A percentile compares a stretch with the other conserved stretches of the same genome.
phyloP scores from a whole-genome alignment of 192 early-diverging fungal species.

The Podila epigama region DNA sequence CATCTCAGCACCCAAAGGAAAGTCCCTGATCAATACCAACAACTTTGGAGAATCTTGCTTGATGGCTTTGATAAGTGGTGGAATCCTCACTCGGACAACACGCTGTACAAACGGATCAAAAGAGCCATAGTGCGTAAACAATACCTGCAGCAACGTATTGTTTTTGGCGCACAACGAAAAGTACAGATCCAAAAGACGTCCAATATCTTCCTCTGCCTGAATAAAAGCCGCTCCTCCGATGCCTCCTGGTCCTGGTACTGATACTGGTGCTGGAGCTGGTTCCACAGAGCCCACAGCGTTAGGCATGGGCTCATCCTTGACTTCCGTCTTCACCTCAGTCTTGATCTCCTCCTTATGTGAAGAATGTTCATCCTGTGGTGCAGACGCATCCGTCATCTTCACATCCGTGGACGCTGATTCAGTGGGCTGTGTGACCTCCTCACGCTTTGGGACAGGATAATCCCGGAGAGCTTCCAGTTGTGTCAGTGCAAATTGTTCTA shows the following conservation, averaged over 20 bases:
- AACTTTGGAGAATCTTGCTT: constrained; percentile 63
- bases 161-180: constrained; percentile 81
- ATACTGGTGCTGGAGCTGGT: constrained; percentile 55
- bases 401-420: not conserved
- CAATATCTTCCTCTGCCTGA: constrained; percentile 70
- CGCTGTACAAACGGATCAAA: constrained; percentile 54
- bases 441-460: constrained; percentile 19
- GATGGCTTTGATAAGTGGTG: constrained; percentile 71
- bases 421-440: not conserved
- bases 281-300: not conserved
- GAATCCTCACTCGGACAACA: constrained; percentile 64
- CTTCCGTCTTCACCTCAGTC: constrained; percentile 11
- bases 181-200: constrained; percentile 74
- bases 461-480: constrained; percentile 26
- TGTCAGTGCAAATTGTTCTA: constrained; percentile 29
- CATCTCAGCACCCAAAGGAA: constrained; percentile 75
- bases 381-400: constrained; percentile 8
- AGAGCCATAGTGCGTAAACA: constrained; percentile 23
- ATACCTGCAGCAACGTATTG: constrained; percentile 62
- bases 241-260: constrained; percentile 20
- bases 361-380: not conserved
- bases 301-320: constrained; percentile 5
- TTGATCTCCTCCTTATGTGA: not conserved
- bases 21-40: constrained; percentile 63
- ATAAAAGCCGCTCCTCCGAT: constrained; percentile 19